Percentiles rank a stretch among this genome's conserved stretches.
Conservation (phyloP, 441 rosid species). For the Melastoma candidum region DNA sequence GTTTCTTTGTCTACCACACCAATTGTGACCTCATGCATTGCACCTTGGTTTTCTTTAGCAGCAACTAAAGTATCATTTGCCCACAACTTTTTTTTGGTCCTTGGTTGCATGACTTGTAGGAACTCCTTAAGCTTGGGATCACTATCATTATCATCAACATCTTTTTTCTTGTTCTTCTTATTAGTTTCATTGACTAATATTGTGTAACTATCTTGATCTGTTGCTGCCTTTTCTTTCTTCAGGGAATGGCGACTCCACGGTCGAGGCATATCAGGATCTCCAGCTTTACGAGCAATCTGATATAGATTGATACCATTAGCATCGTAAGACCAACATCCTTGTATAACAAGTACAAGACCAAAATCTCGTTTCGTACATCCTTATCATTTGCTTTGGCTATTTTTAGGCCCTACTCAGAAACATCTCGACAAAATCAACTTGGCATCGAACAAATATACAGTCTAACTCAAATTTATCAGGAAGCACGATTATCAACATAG, state of each 20-base stretch:
- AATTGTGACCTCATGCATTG: constrained; percentile 19
- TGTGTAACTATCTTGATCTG: constrained; percentile 14
- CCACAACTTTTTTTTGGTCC: constrained; percentile 71
- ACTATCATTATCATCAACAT: constrained; percentile 24
- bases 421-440: too few relatives aligned
- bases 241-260: constrained; percentile 80
- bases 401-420: too few relatives aligned
- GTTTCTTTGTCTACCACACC: constrained; percentile 25
- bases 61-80: constrained; percentile 48
- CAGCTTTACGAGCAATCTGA: constrained; percentile 64
- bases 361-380: too few relatives aligned
- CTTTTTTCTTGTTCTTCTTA: constrained; percentile 21
- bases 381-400: too few relatives aligned
- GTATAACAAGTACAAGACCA: too few relatives aligned
- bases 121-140: constrained; percentile 58
- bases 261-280: constrained; percentile 57
- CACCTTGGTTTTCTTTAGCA: constrained; percentile 19
- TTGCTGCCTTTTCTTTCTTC: constrained; percentile 30
- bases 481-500: too few relatives aligned
- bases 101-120: constrained; percentile 78
- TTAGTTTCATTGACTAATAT: constrained; percentile 19
- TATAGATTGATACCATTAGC: too few relatives aligned
- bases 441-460: too few relatives aligned
- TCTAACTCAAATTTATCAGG: too few relatives aligned
- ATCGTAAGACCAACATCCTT: too few relatives aligned